Conservation (phyloP, 1,284 basidiomycete species). For the Naganishia sp. region DNA sequence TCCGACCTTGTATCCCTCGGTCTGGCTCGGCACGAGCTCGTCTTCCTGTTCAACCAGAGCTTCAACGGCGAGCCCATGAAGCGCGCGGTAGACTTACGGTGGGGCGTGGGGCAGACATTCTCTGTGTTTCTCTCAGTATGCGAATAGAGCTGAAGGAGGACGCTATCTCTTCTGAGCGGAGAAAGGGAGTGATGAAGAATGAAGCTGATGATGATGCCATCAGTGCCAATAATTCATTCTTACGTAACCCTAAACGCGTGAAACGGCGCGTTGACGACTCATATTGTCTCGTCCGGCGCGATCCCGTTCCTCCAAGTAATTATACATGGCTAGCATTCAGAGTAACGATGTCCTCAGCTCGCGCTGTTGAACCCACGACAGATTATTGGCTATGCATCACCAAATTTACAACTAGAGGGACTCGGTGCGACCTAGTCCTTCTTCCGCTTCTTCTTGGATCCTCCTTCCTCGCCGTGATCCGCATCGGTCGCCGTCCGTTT, state of each 20-base stretch:
- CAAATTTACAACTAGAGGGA: background rate
- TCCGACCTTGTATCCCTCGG: constrained; percentile 54
- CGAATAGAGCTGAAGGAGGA: too few relatives aligned
- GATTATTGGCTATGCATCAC: background rate
- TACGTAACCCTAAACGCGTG: background rate
- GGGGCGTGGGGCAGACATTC: constrained; percentile 11
- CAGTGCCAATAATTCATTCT: background rate
- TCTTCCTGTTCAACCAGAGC: constrained; percentile 4
- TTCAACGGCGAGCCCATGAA: background rate
- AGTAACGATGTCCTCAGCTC: background rate
- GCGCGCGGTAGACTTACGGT: background rate
- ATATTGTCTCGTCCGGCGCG: background rate
- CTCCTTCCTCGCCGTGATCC: constrained; percentile 28
- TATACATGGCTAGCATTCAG: background rate
- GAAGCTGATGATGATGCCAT: background rate
- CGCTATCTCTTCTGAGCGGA: too few relatives aligned
- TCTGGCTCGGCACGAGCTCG: constrained; percentile 34
- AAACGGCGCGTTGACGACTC: background rate
- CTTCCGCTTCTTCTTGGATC: constrained; percentile 44
- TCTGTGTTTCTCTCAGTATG: background rate
- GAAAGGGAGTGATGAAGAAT: too few relatives aligned
- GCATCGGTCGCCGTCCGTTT: constrained; percentile 39
- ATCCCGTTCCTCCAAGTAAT: background rate
- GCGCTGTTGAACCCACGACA: background rate
- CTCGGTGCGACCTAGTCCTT: constrained; percentile 42